Percentiles rank a stretch among this genome's conserved stretches.
Conservation (phyloP, 345 rosid genomes). For the Eucalyptus guilfoylei region DNA sequence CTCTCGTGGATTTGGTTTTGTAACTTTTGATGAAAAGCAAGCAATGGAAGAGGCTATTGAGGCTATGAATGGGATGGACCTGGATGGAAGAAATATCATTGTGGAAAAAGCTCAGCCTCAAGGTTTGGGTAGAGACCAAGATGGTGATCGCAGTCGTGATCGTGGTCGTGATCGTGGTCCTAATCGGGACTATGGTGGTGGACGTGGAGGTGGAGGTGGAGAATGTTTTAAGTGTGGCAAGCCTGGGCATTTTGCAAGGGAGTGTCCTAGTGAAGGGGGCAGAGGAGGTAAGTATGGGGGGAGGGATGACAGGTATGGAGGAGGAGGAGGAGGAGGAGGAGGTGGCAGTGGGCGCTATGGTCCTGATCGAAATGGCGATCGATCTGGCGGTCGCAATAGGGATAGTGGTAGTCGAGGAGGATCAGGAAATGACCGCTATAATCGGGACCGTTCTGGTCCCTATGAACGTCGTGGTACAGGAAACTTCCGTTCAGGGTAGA, state of each 20-base stretch:
- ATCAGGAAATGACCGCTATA: slow-evolving; percentile 60
- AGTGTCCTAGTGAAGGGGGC: slow-evolving; percentile 63
- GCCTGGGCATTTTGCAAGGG: slow-evolving; percentile 96
- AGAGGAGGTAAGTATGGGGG: slow-evolving; percentile 2
- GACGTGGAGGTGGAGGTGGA: slow-evolving; percentile 48
- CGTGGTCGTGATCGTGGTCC: slow-evolving; percentile 57
- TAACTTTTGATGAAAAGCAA: slow-evolving; percentile 66
- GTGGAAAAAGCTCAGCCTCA: slow-evolving; percentile 97
- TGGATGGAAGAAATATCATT: slow-evolving; percentile 83
- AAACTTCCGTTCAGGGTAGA: slow-evolving; percentile 37
- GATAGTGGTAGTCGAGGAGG: slow-evolving; percentile 68
- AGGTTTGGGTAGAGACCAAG: slow-evolving; percentile 65
- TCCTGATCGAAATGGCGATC: slow-evolving; percentile 73
- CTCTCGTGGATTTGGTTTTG: slow-evolving; percentile 97
- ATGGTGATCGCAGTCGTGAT: slow-evolving; percentile 57
- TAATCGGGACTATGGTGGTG: slow-evolving; percentile 23
- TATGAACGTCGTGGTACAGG: slow-evolving; percentile 69
- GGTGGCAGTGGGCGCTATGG: slow-evolving; percentile 60
- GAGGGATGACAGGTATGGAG: not conserved
- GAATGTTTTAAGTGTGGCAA: slow-evolving; percentile 95
- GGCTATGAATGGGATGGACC: slow-evolving; percentile 84
- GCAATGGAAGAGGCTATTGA: slow-evolving; percentile 94
- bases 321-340: slow-evolving; percentile 25
- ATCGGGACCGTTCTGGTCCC: slow-evolving; percentile 74
- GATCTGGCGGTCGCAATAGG: slow-evolving; percentile 62